phyloP scores from a whole-genome alignment of 108 stramenopile genomes.

The Skeletonema costatum region DNA sequence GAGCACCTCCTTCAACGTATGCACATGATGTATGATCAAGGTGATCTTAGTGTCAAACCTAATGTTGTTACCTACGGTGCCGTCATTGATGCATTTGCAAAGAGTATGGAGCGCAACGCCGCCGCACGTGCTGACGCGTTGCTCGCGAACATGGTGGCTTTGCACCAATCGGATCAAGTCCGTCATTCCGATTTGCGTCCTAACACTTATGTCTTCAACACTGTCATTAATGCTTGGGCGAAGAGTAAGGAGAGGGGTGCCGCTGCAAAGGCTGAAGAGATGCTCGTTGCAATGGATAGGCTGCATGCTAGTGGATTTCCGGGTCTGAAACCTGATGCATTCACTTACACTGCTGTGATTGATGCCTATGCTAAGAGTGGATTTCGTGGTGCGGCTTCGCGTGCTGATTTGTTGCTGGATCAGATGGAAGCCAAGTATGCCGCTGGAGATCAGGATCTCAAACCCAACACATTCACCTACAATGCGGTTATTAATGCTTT shows the following conservation, averaged over 20 bases:
- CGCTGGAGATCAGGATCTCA: conserved; percentile 77
- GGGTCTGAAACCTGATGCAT: conserved; percentile 84
- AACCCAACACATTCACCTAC: conserved; percentile 86
- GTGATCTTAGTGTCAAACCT: conserved; percentile 66
- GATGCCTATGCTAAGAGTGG: conserved; percentile 88
- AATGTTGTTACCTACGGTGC: conserved; percentile 70
- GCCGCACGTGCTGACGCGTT: conserved; percentile 80
- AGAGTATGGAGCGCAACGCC: conserved; percentile 74
- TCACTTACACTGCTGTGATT: conserved; percentile 85
- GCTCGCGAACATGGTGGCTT: conserved; percentile 77
- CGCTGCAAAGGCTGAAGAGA: conserved; percentile 86
- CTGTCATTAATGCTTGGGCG: conserved; percentile 76
- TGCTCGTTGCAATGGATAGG: conserved; percentile 82
- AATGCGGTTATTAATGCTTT: conserved; percentile 83
- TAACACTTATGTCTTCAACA: conserved; percentile 84
- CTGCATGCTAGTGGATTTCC: conserved; percentile 75
- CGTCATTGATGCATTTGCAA: conserved; percentile 87
- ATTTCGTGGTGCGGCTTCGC: conserved; percentile 76
- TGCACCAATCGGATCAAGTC: conserved; percentile 78
- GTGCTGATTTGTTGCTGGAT: conserved; percentile 82
- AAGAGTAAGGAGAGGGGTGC: conserved; percentile 67
- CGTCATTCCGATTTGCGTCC: conserved; percentile 72
- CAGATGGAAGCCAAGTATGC: conserved; percentile 87
- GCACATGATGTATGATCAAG: conserved; percentile 60
- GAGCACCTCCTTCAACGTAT: conserved; percentile 63